Evolutionary conservation across 2,329 filamentous ascomycete genomes (phyloP), one percentile per base, ranked within the genome.

Genomic region (Ceratocystis huliohia): DNA sequence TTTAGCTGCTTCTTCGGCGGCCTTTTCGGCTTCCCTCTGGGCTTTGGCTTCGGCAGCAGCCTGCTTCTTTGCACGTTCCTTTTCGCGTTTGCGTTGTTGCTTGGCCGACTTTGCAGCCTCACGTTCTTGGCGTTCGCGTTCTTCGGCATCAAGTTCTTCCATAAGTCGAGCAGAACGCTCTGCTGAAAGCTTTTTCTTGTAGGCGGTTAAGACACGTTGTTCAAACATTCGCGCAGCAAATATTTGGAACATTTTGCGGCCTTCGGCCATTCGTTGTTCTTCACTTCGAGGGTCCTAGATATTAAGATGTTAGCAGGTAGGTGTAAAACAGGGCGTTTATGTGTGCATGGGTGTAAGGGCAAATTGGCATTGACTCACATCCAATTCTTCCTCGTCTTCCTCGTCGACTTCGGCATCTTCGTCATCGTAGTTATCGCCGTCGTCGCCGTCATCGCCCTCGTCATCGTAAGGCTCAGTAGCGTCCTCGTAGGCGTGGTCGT

Each of bases 211-310:
- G 25, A 99, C 94, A 69, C 94, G 84, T 75, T 99, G 94, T 78
- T 99, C 94, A 75, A 99, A 99, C 94, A 99, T 99, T 69, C 94
- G 87, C 67, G 94, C 94, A 69, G 94, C 94, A 76, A 99, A 99
- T 75, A 99, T 97, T 75, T 99, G 94, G 74, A 99, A 99, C 94
- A 99, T 99, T 71, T 93, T 84, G 66, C 94, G 86, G 69, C 94
- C 94, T 80, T 99, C 94, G 75, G 97, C 92, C 94, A 99, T 97
- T 69, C 94, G 89, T 79, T 97, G 92, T 78, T 96, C 91, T 79
- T 97, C 93, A 64, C 91, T 96, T 90, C 97, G 94, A 70, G 88
- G 86, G 74, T 96, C 92, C 93, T 97, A 64, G 6, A 53, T 10
- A 41, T 41, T 1, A 41, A 41, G 37, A 41, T 41, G 13, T 41